Percentiles rank a stretch among this genome's conserved stretches.
Evolutionary conservation across 1,284 basidiomycete species (phyloP).

Genomic region (Leccinum huronense): DNA sequence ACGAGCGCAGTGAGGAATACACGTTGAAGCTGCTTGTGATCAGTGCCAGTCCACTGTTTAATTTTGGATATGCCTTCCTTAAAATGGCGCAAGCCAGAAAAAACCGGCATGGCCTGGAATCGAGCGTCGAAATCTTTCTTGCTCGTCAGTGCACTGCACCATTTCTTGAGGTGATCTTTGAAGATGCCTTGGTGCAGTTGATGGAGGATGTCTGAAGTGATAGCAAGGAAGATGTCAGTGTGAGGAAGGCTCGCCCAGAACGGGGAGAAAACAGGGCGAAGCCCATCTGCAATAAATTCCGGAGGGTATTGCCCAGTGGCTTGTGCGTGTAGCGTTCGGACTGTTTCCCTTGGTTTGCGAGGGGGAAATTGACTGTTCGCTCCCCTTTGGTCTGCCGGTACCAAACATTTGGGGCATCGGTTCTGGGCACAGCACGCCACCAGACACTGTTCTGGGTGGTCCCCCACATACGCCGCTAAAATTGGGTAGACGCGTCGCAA

Average conservation of each 20-base stretch:
- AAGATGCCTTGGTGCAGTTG: constrained; percentile 3
- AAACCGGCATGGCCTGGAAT: not conserved
- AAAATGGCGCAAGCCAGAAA: not conserved
- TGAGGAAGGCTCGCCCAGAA: not conserved
- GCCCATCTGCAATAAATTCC: constrained; percentile 3
- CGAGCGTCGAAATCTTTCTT: not conserved
- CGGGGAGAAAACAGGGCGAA: not conserved
- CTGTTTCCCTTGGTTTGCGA: not conserved
- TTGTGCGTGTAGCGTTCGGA: not conserved
- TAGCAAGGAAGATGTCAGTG: not conserved
- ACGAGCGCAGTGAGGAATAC: not conserved
- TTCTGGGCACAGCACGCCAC: constrained; percentile 26
- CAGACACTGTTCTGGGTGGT: constrained; percentile 3
- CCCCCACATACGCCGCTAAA: constrained; percentile 14
- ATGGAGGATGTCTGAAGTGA: not conserved
- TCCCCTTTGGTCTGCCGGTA: not conserved
- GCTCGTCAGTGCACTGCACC: not conserved
- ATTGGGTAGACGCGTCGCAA: constrained; percentile 19
- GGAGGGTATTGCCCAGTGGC: not conserved
- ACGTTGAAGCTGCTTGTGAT: not conserved
- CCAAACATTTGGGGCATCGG: constrained; percentile 18
- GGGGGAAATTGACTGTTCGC: not conserved
- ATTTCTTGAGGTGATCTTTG: constrained; percentile 9
- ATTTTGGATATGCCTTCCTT: not conserved
- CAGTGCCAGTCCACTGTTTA: constrained; percentile 1